Evolutionary conservation across 768 basidiomycete genomes (phyloP).

Genomic region (Termitomyces sp.): DNA sequence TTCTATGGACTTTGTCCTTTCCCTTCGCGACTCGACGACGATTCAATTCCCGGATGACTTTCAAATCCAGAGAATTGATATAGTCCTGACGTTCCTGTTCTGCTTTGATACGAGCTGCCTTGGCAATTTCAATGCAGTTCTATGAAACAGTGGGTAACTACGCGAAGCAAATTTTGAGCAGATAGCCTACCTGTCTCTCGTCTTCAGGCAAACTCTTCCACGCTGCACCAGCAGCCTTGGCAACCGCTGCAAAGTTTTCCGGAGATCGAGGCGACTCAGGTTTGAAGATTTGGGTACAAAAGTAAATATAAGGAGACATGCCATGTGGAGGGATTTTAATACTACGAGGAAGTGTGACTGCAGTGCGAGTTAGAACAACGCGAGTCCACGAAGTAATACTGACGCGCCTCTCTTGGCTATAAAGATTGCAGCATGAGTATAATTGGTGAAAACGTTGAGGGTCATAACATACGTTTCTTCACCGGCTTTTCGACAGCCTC

Average conservation of each 20-base stretch:
- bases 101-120: conserved; percentile 13
- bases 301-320: not conserved
- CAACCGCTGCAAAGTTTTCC: not conserved
- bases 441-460: not conserved
- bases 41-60: conserved; percentile 26
- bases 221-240: not conserved
- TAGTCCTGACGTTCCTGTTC: conserved; percentile 21
- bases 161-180: not conserved
- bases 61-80: conserved; percentile 15
- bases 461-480: conserved; percentile 6
- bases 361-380: not conserved
- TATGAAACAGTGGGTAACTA: conserved; percentile 10
- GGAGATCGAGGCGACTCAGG: not conserved
- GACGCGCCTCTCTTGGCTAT: conserved; percentile 3
- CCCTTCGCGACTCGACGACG: conserved; percentile 22
- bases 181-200: conserved; percentile 29
- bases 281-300: not conserved
- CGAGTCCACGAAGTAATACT: not conserved
- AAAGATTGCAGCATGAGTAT: not conserved
- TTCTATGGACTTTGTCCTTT: conserved; percentile 13
- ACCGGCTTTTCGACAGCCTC: conserved; percentile 5
- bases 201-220: conserved; percentile 28
- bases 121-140: conserved; percentile 11
- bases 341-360: not conserved
- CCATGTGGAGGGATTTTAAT: conserved; percentile 3